Conservation (phyloP, 371 early-diverging fungal genomes). For the Edhazardia aedis region DNA sequence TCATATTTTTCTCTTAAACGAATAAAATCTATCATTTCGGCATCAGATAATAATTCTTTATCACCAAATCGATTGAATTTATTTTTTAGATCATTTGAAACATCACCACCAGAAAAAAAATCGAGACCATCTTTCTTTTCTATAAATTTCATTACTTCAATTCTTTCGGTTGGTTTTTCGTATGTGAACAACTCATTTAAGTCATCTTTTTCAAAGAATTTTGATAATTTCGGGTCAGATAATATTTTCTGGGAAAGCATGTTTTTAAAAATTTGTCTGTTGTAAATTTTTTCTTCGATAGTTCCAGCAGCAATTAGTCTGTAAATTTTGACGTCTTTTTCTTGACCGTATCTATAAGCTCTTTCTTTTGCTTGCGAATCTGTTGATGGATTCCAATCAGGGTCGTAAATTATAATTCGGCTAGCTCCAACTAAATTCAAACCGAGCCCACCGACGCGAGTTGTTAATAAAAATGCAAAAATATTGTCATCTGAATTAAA, state of each 20-base stretch:
- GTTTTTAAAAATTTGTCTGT: slow-evolving; percentile 49
- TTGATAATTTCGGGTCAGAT: slow-evolving; percentile 12
- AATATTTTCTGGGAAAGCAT: slow-evolving; percentile 21
- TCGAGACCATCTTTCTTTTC: not conserved
- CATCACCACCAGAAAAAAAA: not conserved
- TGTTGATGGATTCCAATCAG: slow-evolving; percentile 90
- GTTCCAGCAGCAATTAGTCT: slow-evolving; percentile 80
- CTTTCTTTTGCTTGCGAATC: slow-evolving; percentile 84
- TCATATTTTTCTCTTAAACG: not conserved
- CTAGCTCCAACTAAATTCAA: slow-evolving; percentile 77
- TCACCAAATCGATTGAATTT: not conserved
- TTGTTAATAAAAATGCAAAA: slow-evolving; percentile 72
- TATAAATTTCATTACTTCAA: not conserved
- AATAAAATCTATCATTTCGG: not conserved
- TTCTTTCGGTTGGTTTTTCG: not conserved
- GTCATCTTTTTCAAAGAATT: slow-evolving; percentile 7
- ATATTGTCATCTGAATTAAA: slow-evolving; percentile 55
- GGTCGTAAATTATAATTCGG: slow-evolving; percentile 79
- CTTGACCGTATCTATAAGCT: slow-evolving; percentile 80
- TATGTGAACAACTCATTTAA: slow-evolving; percentile 16
- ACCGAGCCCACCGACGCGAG: slow-evolving; percentile 81
- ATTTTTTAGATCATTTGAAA: not conserved
- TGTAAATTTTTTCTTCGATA: slow-evolving; percentile 86
- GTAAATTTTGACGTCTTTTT: slow-evolving; percentile 66
- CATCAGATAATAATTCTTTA: not conserved